Evolutionary conservation across 2,329 filamentous ascomycete genomes (phyloP).

Genomic region (Scolecobasidium constrictum): DNA sequence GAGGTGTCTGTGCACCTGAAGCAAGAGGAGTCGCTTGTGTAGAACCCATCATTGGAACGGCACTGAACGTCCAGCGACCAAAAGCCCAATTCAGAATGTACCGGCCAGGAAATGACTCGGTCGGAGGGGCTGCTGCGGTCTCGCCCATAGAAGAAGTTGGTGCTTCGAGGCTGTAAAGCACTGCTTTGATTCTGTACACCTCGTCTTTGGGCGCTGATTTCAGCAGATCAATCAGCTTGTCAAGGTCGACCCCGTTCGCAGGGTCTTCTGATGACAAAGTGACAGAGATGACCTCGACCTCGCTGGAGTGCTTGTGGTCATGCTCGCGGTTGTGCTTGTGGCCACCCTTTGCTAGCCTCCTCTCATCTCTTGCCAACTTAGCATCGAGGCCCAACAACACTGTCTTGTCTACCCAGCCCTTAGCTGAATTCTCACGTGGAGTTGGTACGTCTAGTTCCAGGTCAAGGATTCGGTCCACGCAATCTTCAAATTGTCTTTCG

Average conservation of each 20-base stretch:
- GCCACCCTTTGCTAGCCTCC: constrained; percentile 25
- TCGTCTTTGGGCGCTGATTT: constrained; percentile 77
- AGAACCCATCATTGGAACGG: constrained; percentile 27
- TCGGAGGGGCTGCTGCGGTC: constrained; percentile 19
- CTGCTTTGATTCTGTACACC: constrained; percentile 85
- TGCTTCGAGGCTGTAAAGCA: constrained; percentile 37
- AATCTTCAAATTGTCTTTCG: constrained; percentile 66
- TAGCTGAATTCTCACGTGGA: constrained; percentile 75
- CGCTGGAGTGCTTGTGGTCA: constrained; percentile 55
- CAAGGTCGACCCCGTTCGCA: constrained; percentile 44
- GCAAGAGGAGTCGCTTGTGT: constrained; percentile 14
- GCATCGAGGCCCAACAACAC: constrained; percentile 83
- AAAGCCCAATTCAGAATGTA: constrained; percentile 99
- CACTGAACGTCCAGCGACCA: constrained; percentile 84
- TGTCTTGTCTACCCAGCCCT: constrained; percentile 65
- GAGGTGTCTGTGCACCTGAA: constrained; percentile 16
- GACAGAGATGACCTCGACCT: constrained; percentile 88
- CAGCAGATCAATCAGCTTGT: constrained; percentile 56
- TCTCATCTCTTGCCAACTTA: constrained; percentile 50
- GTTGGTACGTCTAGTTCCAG: constrained; percentile 63
- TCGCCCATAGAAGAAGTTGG: constrained; percentile 36
- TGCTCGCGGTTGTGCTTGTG: constrained; percentile 31
- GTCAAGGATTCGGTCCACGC: constrained; percentile 68
- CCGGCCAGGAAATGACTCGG: constrained; percentile 34
- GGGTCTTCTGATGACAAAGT: constrained; percentile 43